A percentile compares a stretch with the other conserved stretches of the same genome.
phyloP scores from a whole-genome alignment of 2,329 filamentous ascomycete genomes.

The Aureobasidium sp. region DNA sequence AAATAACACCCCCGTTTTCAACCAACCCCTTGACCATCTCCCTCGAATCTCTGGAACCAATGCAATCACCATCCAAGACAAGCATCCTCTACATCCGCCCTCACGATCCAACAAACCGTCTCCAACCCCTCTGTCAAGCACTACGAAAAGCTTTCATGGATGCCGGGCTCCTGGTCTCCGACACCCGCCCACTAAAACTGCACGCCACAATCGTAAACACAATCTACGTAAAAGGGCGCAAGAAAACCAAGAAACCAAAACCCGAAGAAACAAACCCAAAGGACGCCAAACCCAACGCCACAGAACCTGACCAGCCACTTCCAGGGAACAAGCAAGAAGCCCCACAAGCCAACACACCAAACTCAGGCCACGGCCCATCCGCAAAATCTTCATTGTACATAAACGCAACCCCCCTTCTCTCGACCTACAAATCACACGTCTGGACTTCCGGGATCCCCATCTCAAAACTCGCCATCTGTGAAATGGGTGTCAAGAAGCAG shows the following conservation, averaged over 20 bases:
- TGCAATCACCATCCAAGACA: conserved; percentile 49
- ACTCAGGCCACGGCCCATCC: conserved; percentile 25
- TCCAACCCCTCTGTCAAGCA: conserved; percentile 50
- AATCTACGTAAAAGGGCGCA: conserved; percentile 53
- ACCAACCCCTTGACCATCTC: conserved; percentile 31
- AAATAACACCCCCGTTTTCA: no score
- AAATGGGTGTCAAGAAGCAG: conserved; percentile 73
- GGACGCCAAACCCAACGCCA: background rate
- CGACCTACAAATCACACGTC: conserved; percentile 52
- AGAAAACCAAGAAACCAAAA: conserved; percentile 1
- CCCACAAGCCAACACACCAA: conserved; percentile 14
- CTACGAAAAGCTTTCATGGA: conserved; percentile 48
- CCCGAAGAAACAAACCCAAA: background rate
- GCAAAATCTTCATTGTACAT: conserved; percentile 31
- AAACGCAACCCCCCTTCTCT: conserved; percentile 35
- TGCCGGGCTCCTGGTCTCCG: conserved; percentile 47
- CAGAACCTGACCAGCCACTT: background rate
- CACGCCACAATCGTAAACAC: conserved; percentile 86
- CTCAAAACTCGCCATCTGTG: conserved; percentile 68
- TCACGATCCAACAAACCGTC: conserved; percentile 40
- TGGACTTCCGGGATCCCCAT: conserved; percentile 64
- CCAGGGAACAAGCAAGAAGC: background rate
- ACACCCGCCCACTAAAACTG: conserved; percentile 57
- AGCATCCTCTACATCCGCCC: conserved; percentile 60
- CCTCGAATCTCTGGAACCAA: conserved; percentile 46